Evolutionary conservation across 345 rosid species (phyloP).

Genomic region (Eucalyptus sideroxylon): DNA sequence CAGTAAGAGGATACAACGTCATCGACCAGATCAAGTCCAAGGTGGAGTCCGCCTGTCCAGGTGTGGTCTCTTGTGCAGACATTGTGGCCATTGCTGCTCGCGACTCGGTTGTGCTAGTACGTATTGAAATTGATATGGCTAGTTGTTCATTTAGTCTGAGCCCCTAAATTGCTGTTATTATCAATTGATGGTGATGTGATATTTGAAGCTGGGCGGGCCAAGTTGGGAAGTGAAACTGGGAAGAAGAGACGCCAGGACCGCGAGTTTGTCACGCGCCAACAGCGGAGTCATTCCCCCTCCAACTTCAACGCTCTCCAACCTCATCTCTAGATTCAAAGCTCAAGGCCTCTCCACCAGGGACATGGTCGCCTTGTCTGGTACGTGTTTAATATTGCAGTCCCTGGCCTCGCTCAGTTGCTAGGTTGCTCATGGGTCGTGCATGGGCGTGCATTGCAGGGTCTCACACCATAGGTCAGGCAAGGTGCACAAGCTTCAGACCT

Average conservation of each 20-base stretch:
- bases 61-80: conserved; percentile 49
- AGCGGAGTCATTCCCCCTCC: conserved; percentile 57
- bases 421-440: neutral
- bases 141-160: neutral
- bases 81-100: conserved; percentile 40
- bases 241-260: conserved; percentile 73
- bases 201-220: conserved; percentile 67
- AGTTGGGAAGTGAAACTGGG: conserved; percentile 78
- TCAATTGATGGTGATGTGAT: neutral
- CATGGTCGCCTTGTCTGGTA: conserved; percentile 80
- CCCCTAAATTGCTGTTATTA: neutral
- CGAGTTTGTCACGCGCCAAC: conserved; percentile 73
- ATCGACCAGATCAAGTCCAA: conserved; percentile 25
- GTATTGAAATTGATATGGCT: neutral
- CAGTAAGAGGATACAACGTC: conserved; percentile 28
- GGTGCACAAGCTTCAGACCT: conserved; percentile 16
- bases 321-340: conserved; percentile 39
- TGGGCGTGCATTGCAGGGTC: neutral
- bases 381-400: neutral
- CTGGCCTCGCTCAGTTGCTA: neutral
- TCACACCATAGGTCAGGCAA: conserved; percentile 48
- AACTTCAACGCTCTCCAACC: conserved; percentile 38
- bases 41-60: conserved; percentile 35
- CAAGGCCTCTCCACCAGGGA: conserved; percentile 71
- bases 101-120: conserved; percentile 27